phyloP scores from a whole-genome alignment of 2,329 filamentous ascomycete species.

The Magnaporthiopsis rhizophila region DNA sequence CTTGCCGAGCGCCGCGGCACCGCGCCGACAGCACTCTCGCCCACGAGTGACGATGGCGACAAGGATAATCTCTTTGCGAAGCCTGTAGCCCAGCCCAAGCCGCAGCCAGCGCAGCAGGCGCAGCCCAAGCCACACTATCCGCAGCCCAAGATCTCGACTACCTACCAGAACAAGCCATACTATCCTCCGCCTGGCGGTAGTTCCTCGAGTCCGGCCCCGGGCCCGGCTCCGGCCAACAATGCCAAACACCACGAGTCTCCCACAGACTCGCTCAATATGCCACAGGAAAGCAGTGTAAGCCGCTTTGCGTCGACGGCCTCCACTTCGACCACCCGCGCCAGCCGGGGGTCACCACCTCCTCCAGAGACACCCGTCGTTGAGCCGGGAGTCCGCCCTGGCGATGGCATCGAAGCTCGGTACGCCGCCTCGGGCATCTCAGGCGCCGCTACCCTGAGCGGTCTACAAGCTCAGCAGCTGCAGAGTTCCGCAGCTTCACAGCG shows the following conservation, averaged over 20 bases:
- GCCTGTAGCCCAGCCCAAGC: conserved; percentile 33
- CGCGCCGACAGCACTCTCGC: conserved; percentile 74
- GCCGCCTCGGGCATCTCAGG: conserved; percentile 86
- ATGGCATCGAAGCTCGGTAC: conserved; percentile 85
- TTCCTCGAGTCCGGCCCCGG: conserved; percentile 22
- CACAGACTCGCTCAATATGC: conserved; percentile 26
- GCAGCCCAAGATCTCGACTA: conserved; percentile 30
- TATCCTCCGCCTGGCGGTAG: conserved; percentile 47
- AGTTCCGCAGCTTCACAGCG: conserved; percentile 78
- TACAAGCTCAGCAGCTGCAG: conserved; percentile 41
- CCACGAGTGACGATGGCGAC: conserved; percentile 67
- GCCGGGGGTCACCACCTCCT: conserved; percentile 85
- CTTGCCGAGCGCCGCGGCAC: conserved; percentile 77
- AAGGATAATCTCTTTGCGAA: conserved; percentile 75
- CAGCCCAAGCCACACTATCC: conserved; percentile 29
- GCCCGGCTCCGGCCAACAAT: conserved; percentile 19
- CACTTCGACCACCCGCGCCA: conserved; percentile 85
- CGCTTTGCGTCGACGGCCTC: conserved; percentile 76
- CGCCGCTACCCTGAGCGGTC: conserved; percentile 68
- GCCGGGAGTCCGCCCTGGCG: conserved; percentile 60
- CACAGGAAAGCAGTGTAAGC: conserved; percentile 45
- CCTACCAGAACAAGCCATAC: conserved; percentile 50
- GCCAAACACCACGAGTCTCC: not conserved
- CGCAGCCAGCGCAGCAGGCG: conserved; percentile 7
- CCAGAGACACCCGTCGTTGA: conserved; percentile 84